These are phyloP conservation scores for Chlorophyllum brunneum DNA, from an alignment of 768 basidiomycete species.

Conservation along the genomic window DNA sequence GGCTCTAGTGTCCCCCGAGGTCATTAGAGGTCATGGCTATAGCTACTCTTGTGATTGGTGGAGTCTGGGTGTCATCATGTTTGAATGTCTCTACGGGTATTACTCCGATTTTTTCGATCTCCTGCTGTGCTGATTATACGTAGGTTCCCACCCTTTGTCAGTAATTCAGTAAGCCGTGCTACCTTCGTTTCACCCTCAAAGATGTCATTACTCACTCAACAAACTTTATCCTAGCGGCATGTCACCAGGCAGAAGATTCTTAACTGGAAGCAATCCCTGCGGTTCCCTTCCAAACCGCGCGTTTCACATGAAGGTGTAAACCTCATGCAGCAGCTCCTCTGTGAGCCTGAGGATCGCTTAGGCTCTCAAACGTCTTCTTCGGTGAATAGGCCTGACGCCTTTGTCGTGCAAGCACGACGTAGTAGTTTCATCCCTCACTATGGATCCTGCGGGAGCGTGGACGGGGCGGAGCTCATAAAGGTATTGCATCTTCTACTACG, in stretches of 20 bases:
- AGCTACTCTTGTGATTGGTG: constrained; percentile 97
- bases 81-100: constrained; percentile 89
- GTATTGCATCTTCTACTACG: constrained; percentile 31
- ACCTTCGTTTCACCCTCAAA: constrained; percentile 8
- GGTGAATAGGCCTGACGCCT: constrained; percentile 71
- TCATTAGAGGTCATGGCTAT: constrained; percentile 89
- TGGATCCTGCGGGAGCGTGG: constrained; percentile 49
- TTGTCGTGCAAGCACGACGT: constrained; percentile 69
- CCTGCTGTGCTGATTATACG: constrained; percentile 11
- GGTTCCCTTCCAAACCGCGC: constrained; percentile 79
- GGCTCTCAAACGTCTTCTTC: constrained; percentile 71
- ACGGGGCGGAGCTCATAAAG: constrained; percentile 92
- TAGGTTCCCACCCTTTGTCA: constrained; percentile 94
- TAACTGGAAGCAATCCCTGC: constrained; percentile 88
- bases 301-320: constrained; percentile 86
- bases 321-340: constrained; percentile 85
- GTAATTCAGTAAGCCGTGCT: constrained; percentile 69
- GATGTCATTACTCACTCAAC: constrained; percentile 16
- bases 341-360: constrained; percentile 93
- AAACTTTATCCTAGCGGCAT: constrained; percentile 58
- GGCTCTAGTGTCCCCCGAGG: constrained; percentile 79
- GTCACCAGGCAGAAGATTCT: constrained; percentile 96
- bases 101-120: constrained; percentile 14
- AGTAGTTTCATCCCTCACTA: constrained; percentile 61
- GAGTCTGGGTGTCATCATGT: constrained; percentile 97